Percentiles rank a stretch among this genome's conserved stretches.
Conservation (phyloP, 495 filamentous ascomycete species). For the Neurospora sp. region DNA sequence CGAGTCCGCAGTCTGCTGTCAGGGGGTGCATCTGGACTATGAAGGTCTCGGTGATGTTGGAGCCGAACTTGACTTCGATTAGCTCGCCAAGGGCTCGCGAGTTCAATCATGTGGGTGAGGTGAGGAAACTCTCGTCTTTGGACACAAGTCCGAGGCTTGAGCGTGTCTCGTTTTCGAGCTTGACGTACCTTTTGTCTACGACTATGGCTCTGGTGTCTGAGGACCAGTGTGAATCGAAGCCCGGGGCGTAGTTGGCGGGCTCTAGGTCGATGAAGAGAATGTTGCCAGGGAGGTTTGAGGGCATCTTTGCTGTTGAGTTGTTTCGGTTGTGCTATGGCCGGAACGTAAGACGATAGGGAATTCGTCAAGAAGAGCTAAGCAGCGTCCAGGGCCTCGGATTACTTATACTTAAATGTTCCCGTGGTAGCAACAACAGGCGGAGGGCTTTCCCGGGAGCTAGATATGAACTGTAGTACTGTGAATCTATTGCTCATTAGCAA, state of each 20-base stretch:
- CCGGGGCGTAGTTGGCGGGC: not conserved
- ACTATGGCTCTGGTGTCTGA: not conserved
- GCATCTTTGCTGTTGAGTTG: not conserved
- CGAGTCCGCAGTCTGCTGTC: not conserved
- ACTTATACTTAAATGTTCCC: not conserved
- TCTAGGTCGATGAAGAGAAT: not conserved
- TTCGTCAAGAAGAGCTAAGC: not conserved
- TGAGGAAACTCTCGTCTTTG: not conserved
- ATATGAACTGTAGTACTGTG: not conserved
- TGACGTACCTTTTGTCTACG: not conserved
- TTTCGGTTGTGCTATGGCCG: not conserved
- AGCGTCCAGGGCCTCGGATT: not conserved
- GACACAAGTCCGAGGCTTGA: not conserved
- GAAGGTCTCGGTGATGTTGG: not conserved
- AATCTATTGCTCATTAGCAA: not conserved
- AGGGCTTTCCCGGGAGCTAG: not conserved
- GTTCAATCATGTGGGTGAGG: not conserved
- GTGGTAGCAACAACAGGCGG: not conserved
- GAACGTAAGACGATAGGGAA: not conserved
- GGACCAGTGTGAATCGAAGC: not conserved
- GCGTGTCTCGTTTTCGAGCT: not conserved
- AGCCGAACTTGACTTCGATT: not conserved
- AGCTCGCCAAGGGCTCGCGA: not conserved
- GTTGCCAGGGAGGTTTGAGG: not conserved
- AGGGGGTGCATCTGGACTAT: not conserved